These are phyloP conservation scores for Populus simonii DNA, from an alignment of 345 rosid species.

Conservation along the genomic window DNA sequence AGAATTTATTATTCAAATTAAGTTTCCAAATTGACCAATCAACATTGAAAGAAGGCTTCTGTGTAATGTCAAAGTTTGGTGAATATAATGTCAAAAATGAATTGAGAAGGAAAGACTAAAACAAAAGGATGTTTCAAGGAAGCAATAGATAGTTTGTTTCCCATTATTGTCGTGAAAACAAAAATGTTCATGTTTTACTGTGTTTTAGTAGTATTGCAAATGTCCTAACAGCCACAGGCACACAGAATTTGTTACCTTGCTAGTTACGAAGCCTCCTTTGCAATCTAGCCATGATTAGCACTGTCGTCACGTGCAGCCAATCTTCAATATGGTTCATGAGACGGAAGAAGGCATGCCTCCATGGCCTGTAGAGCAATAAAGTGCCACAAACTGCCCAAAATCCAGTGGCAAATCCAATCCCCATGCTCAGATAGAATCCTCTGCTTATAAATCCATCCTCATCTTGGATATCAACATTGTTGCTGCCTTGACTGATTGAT, in stretches of 20 bases:
- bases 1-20: too few species aligned
- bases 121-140: too few species aligned
- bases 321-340: not conserved
- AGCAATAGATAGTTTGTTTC: too few species aligned
- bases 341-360: not conserved
- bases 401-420: not conserved
- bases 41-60: too few species aligned
- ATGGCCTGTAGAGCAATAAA: not conserved
- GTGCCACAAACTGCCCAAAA: not conserved
- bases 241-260: not conserved
- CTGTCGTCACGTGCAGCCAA: not conserved
- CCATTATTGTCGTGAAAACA: too few species aligned
- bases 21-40: too few species aligned
- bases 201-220: too few species aligned
- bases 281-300: not conserved
- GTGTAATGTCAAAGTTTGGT: too few species aligned
- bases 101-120: too few species aligned
- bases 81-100: too few species aligned
- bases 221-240: too few species aligned
- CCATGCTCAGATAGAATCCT: conserved; percentile 9
- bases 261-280: not conserved
- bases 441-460: not conserved
- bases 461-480: not conserved
- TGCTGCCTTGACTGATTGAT: not conserved
- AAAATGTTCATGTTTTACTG: too few species aligned